phyloP scores from a whole-genome alignment of 2,329 filamentous ascomycete genomes.

The Camillea tinctor region DNA sequence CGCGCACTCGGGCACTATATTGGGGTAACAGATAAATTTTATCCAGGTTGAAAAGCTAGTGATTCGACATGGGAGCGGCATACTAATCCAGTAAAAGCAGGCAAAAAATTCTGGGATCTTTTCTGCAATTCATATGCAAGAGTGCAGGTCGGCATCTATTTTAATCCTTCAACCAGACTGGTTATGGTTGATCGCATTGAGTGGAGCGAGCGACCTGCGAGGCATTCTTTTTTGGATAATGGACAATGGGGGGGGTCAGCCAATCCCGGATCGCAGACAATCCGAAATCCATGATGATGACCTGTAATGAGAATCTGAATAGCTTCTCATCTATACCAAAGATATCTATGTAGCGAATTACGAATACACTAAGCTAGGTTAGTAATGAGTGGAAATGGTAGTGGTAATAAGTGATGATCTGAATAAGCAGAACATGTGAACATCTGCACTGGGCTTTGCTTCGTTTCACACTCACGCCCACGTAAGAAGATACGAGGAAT shows the following conservation, averaged over 20 bases:
- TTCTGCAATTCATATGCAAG: neutral
- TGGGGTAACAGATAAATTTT: neutral
- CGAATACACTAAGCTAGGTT: too few species aligned
- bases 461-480: neutral
- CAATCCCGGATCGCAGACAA: neutral
- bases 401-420: neutral
- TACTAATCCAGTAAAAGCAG: neutral
- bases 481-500: neutral
- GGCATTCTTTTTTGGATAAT: too few species aligned
- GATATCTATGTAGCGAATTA: too few species aligned
- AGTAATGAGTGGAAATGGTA: too few species aligned
- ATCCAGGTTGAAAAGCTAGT: neutral
- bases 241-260: neutral
- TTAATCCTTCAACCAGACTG: neutral
- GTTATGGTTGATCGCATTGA: neutral
- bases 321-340: neutral
- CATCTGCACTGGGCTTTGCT: neutral
- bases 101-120: neutral
- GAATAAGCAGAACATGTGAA: neutral
- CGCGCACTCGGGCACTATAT: too few species aligned
- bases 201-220: too few species aligned
- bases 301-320: neutral
- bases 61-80: neutral
- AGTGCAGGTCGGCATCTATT: neutral
- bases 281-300: neutral